Base-by-base conservation (phyloP, 192 early-diverging fungal genomes). In the Podochytrium sp. region DNA sequence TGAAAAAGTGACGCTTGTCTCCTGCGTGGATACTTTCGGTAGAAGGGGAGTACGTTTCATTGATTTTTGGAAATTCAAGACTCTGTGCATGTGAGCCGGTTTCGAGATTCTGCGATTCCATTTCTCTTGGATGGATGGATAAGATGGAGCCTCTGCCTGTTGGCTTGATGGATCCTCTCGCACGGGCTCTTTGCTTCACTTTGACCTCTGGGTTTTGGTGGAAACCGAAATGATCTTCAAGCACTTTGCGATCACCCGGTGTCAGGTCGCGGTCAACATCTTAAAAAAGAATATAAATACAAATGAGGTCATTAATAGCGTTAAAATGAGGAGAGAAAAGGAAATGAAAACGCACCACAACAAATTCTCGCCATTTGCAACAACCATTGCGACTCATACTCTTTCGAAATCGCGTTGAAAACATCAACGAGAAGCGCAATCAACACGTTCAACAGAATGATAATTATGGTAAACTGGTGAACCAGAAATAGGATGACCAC, bases 351-450 rank as follows among this genome's bases (percentile, higher is more conserved):
- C 5, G n/a, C 12, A 65, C 25, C 32, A 55, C 30, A 1, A 39
- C 29, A 27, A n/a, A 53, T 69, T 53, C 40, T 69, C 1, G 66
- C 66, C 66, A 69, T 69, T 29, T 69, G 66, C 2, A 69, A 30
- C 18, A 69, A 51, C 66, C 66, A 69, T 6, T 51, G 51, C 10
- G 66, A 69, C 32, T 69, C 66, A 14, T 69, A 69, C 35, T 69
- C 25, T 20, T 33, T 51, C n/a, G 66, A 69, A 2, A 69, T 41
- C 33, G 5, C 23, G 37, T 34, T 53, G 12, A 35, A 69, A 39
- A 69, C 35, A 35, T 69, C 66, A 30, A 69, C 66, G 29, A 69
- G 66, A 2, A 69, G 25, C 20, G 66, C 66, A 51, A 69, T 53
- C 0, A 69, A 39, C 12, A 69, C 66, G 29, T 69, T 69, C 18